Evolutionary conservation across 2,329 filamentous ascomycete species (phyloP).

Genomic region (Epichloe sibirici): DNA sequence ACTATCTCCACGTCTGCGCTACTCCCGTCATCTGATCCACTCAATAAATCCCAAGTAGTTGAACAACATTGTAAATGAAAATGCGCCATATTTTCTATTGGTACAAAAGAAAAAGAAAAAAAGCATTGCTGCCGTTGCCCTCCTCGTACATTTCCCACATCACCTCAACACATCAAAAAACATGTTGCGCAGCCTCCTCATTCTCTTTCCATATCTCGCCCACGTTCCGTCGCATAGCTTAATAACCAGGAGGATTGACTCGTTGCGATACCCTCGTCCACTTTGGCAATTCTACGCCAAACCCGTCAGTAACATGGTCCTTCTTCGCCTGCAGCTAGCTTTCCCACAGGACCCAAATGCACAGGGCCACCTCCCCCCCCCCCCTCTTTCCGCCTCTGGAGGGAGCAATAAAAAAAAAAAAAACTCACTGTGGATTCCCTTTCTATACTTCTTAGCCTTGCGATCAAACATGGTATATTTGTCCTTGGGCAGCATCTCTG

Average conservation of each 20-base stretch:
- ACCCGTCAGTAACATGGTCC: slow-evolving; percentile 9
- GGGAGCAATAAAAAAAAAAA: not conserved
- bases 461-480: slow-evolving; percentile 98
- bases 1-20: not conserved
- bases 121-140: not conserved
- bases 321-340: not conserved
- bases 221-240: slow-evolving; percentile 18
- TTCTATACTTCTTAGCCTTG: slow-evolving; percentile 89
- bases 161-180: not conserved
- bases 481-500: slow-evolving; percentile 89
- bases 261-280: slow-evolving; percentile 94
- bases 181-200: too few relatives aligned
- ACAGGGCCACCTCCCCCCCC: not conserved
- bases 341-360: too few relatives aligned
- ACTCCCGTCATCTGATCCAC: not conserved
- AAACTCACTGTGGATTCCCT: slow-evolving; percentile 86
- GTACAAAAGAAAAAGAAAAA: not conserved
- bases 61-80: not conserved
- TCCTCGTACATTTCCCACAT: not conserved
- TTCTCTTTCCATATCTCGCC: not conserved
- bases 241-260: slow-evolving; percentile 90
- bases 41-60: not conserved
- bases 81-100: not conserved
- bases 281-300: slow-evolving; percentile 58
- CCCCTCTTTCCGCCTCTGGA: not conserved